Conservation (phyloP, 192 early-diverging fungal species). For the Backusella luteola region DNA sequence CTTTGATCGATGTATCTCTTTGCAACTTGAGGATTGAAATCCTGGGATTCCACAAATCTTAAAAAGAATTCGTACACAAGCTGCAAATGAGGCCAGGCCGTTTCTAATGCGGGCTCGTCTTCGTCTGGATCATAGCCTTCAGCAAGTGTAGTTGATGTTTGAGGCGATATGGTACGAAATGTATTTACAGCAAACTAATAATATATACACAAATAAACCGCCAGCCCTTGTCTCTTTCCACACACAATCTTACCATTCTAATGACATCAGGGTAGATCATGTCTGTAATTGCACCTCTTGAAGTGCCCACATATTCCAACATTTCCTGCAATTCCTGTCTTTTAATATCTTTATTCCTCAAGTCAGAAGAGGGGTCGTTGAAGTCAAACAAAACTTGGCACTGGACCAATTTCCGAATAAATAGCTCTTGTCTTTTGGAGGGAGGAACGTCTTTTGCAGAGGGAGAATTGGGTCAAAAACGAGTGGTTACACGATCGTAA, state of each 20-base stretch:
- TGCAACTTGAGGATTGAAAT: conserved; percentile 97
- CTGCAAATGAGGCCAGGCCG: conserved; percentile 97
- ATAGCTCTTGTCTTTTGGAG: conserved; percentile 82
- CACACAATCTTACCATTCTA: conserved; percentile 72
- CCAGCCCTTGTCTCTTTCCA: too few species aligned
- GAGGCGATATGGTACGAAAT: conserved; percentile 95
- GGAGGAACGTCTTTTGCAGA: conserved; percentile 67
- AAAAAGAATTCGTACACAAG: conserved; percentile 99
- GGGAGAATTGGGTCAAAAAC: neutral
- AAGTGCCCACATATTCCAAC: conserved; percentile 89
- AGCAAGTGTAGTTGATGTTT: conserved; percentile 74
- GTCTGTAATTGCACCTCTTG: conserved; percentile 86
- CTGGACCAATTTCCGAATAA: conserved; percentile 88
- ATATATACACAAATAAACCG: too few species aligned
- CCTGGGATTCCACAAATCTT: conserved; percentile 95
- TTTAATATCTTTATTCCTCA: conserved; percentile 97
- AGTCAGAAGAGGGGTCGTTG: conserved; percentile 82
- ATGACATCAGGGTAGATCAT: conserved; percentile 92
- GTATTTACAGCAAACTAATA: conserved; percentile 87
- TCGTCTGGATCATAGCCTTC: conserved; percentile 99
- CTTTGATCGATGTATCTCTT: conserved; percentile 96
- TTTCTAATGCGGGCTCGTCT: conserved; percentile 96
- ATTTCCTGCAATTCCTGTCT: conserved; percentile 87
- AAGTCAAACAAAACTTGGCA: conserved; percentile 96
- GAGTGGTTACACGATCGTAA: neutral